Evolutionary conservation across 2,329 filamentous ascomycete species (phyloP), one percentile per base, ranked within the genome.

Genomic region (Neopestalotiopsis sp.): DNA sequence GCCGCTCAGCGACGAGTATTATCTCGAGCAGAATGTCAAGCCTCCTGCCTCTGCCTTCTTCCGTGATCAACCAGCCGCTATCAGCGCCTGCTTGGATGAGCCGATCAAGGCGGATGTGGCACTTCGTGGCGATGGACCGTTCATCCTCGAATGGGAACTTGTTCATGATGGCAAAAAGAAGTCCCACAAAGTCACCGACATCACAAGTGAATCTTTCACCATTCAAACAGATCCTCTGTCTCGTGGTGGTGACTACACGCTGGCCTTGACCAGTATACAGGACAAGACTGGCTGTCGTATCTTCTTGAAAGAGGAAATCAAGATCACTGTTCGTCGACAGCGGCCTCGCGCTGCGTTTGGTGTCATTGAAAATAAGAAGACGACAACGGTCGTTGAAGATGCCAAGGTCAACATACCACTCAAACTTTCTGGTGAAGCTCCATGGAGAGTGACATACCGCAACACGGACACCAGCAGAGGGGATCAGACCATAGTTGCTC

Each of bases 81-180:
- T 90, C 70, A 90, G 88, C 74, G 90, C 92, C 63, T 99, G 96
- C 77, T 91, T 98, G 67, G 94, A 96, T 69, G 91, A 97, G 68
- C 86, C 91, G 24, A 89, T 95, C 6, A 88, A 91, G 40, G 89
- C 96, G 34, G 89, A 94, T 68, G 89, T 98, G 52, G 81, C 86
- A 65, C 87, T 98, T 57, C 85, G 90, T 60, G 96, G 97, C 57
- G 94, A 98, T 74, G 87, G 91, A 20, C 96, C 97, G 0, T 98
- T 95, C 85, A 92, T 87, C 28, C 82, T 99, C 52, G 94, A 98
- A 77, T 99, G 97, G 83, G 96, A 98, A 80, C 84, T 98, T 56
- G 89, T 98, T 7, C 93, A 98, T 80, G 93, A 94, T 67, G 95
- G 95, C 67, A 97, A 93, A 81, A 90, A 95, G 66, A 91, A 89